Evolutionary conservation across 768 basidiomycete genomes (phyloP), one percentile per base, ranked within the genome.

Genomic region (Lepiota subincarnata): DNA sequence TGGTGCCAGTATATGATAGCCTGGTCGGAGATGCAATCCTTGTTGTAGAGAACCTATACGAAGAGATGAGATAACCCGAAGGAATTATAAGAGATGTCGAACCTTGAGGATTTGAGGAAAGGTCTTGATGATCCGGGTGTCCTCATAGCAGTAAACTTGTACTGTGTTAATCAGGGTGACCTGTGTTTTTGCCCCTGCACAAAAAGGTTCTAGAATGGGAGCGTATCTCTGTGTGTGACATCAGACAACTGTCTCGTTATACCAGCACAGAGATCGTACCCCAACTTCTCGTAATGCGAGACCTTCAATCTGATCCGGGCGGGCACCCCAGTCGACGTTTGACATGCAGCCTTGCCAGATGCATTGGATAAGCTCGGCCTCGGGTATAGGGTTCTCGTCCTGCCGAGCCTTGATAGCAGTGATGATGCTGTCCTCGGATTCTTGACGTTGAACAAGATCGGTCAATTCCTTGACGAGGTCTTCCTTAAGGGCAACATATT

Each of bases 1-100:
- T 91, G 87, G 71, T 92, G 78, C 96, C 96, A 99, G 70, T 97
- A 98, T 55, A 98, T 88, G 64, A 99, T 95, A 56, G 95, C 94
- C 66, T 95, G 88, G 65, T 95, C 93, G 51, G 93, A 90, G 61
- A 98, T 80, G 70, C 93, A 93, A 63, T 99, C 96, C 63, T 89
- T 86, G 73, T 95, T 95, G 74, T 97, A 98, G 69, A 98, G 77
- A 61, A 95, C 87, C 91, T 93, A 39, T 16, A 28, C 50, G n/a
- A 40, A 37, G 16, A 35, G 26, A 52, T 42, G 22, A 59, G 44
- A 45, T 14, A 11, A 50, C 26, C 13, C 26, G n/a, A 35, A 44
- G 26, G 20, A 36, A 48, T 6, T 28, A 22, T n/a, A 18, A 34
- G 37, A 18, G 19, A 13, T n/a, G n/a, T 60, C 64, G 24, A 48